Evolutionary conservation across 164 flowering plant species (phyloP).

Genomic region (grape (Vitis vinifera)): ASM3070453v1 NC_081816.1:2131001-2131500

Average conservation of each 20-base stretch:
- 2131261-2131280: constrained; percentile 64
- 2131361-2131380: neutral
- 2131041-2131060: neutral
- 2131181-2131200: constrained; percentile 90
- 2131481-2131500: too few species aligned
- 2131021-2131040: neutral
- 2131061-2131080: neutral
- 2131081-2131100: neutral
- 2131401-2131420: too few species aligned
- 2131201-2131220: constrained; percentile 96
- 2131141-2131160: neutral
- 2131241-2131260: constrained; percentile 98
- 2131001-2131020: neutral
- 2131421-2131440: too few species aligned
- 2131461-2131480: too few species aligned
- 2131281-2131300: neutral
- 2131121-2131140: neutral
- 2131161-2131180: constrained; percentile 44
- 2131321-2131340: neutral
- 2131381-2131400: too few species aligned
- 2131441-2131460: too few species aligned
- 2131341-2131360: constrained; percentile 7
- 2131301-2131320: neutral
- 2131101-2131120: neutral
- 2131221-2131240: constrained; percentile 96